Percentiles rank a stretch among this genome's conserved stretches.
These are phyloP conservation scores for Paracoccidioides brasiliensis DNA, from an alignment of 2,329 filamentous ascomycete genomes.

Conservation along the genomic window DNA sequence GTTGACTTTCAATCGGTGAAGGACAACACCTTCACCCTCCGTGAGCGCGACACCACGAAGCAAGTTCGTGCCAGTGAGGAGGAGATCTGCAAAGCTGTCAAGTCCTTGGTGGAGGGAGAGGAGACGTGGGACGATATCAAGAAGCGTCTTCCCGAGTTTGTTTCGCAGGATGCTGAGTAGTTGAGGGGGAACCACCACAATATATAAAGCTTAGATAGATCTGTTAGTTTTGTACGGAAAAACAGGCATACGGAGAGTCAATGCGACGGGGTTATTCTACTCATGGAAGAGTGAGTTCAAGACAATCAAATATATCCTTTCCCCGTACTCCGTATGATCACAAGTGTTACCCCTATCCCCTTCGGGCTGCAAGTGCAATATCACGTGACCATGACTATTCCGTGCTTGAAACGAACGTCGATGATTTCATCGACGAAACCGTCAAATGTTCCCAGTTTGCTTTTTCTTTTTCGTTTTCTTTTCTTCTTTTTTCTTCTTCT, in stretches of 20 bases:
- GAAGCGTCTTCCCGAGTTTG: conserved; percentile 69
- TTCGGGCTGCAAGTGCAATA: neutral
- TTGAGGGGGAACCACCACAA: neutral
- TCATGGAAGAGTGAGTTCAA: neutral
- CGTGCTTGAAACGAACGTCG: neutral
- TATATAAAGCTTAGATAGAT: neutral
- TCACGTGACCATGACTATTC: neutral
- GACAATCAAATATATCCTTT: neutral
- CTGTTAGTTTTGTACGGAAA: neutral
- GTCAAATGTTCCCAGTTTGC: too few species aligned
- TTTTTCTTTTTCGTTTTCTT: too few species aligned
- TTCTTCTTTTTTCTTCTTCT: neutral
- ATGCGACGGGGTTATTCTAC: neutral
- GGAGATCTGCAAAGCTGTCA: conserved; percentile 63
- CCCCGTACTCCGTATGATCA: too few species aligned
- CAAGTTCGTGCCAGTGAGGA: conserved; percentile 78
- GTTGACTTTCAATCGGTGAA: conserved; percentile 92
- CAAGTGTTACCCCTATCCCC: too few species aligned
- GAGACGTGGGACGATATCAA: conserved; percentile 59
- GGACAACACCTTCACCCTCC: conserved; percentile 72
- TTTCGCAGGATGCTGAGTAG: conserved; percentile 52
- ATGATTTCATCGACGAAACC: too few species aligned
- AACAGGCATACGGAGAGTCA: neutral
- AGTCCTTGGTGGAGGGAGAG: conserved; percentile 47
- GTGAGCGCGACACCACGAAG: conserved; percentile 80